Conservation (phyloP, 2,329 filamentous ascomycete genomes). For the Sporothrix sp. region DNA sequence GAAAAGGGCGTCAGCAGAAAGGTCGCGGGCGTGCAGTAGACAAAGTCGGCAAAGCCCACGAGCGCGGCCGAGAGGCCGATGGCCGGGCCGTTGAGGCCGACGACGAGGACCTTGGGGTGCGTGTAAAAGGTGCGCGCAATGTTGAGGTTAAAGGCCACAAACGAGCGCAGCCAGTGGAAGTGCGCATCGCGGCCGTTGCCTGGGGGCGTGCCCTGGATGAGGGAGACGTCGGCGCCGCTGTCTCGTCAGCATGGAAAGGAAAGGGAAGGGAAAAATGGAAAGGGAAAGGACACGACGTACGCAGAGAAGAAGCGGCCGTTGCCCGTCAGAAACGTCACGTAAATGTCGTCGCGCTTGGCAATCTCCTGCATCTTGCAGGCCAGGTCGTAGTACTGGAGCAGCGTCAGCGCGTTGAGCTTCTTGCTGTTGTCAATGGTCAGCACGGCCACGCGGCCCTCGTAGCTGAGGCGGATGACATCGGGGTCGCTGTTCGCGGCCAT, state of each 20-base stretch:
- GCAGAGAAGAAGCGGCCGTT: constrained; percentile 83
- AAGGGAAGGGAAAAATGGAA: neutral
- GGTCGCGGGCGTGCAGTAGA: constrained; percentile 72
- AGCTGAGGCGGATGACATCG: constrained; percentile 46
- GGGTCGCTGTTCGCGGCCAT: constrained; percentile 7
- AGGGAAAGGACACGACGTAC: constrained; percentile 38
- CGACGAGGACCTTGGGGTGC: constrained; percentile 87
- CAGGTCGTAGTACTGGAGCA: constrained; percentile 67
- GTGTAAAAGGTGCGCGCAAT: constrained; percentile 82
- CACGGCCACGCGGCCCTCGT: constrained; percentile 62
- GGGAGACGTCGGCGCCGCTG: constrained; percentile 71
- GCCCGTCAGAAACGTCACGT: constrained; percentile 73
- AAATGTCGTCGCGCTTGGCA: constrained; percentile 68
- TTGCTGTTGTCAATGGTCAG: constrained; percentile 77
- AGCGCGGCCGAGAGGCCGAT: constrained; percentile 82
- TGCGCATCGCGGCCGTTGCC: constrained; percentile 27
- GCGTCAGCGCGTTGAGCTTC: constrained; percentile 77
- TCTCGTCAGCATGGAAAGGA: neutral
- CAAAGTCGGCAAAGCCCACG: constrained; percentile 77
- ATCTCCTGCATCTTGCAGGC: constrained; percentile 66
- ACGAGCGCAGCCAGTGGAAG: constrained; percentile 54
- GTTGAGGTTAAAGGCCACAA: constrained; percentile 82
- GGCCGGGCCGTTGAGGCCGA: constrained; percentile 83
- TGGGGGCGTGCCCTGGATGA: constrained; percentile 34
- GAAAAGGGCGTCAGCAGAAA: constrained; percentile 89